Base-by-base conservation (phyloP, 1,284 basidiomycete species). In the Rhodotorula sp. region DNA sequence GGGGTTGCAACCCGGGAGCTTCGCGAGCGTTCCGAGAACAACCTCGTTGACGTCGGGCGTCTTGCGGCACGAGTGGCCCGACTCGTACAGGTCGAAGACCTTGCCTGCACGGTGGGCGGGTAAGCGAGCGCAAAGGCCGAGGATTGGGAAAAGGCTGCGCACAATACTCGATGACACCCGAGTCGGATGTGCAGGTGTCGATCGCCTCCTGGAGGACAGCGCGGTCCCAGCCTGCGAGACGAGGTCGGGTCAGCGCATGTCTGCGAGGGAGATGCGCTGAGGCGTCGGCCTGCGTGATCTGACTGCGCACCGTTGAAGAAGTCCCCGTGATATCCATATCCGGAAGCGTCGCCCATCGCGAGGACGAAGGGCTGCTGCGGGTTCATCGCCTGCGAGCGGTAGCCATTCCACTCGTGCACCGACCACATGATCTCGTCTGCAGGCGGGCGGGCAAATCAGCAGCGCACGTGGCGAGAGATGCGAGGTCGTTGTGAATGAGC, bases 181-280 rank as follows among this genome's bases (percentile, higher is more conserved):
- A 79, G 44, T 32, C 82, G 80, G 65, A 83, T 82, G 74, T 84
- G 80, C 86, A 87, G 37, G 83, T 74, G 77, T 86, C 83, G 70
- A 86, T 85, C n/a, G 85, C 85, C 53, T 82, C 81, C 76, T 86
- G 85, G 25, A 86, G 80, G 2, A 81, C 81, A 17, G 71, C 79
- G 44, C 60, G 68, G 48, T 82, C 75, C 81, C 81, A 82, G n/a
- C n/a, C n/a, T n/a, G n/a, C n/a, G n/a, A n/a, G n/a, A n/a, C n/a
- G n/a, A 37, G 34, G 34, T n/a, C n/a, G n/a, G n/a, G n/a, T n/a
- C n/a, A n/a, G n/a, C n/a, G n/a, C n/a, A n/a, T n/a, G n/a, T n/a
- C n/a, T n/a, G n/a, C n/a, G n/a, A n/a, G n/a, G n/a, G n/a, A n/a
- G n/a, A n/a, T n/a, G n/a, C n/a, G n/a, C n/a, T n/a, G n/a, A n/a